Evolutionary conservation across 1,139 yeast species (phyloP), one percentile per base, ranked within the genome.

Genomic region (Candida dubliniensis): DNA sequence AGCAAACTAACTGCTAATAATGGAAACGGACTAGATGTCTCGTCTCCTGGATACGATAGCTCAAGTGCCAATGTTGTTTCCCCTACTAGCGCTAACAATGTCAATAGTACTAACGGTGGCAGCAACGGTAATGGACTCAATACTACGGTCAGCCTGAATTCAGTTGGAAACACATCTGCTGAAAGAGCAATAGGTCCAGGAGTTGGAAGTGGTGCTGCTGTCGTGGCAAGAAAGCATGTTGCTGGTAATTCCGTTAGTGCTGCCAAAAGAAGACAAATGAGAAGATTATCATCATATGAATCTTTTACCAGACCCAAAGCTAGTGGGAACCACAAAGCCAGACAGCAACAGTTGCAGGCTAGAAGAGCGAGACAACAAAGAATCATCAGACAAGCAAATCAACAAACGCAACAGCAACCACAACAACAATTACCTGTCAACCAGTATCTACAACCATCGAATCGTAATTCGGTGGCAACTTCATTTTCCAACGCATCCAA

Each of bases 401-500:
- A 33, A 26, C 50, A 50, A 34, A 43, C 42, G 23, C 49, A 43
- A 40, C 45, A 38, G 24, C 51, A 40, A 47, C 50, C 35, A 48
- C 54, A 38, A 46, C 50, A 38, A 45, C 49, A 41, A 44, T 48
- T 36, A 41, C 34, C 36, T 18, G 38, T 38, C 4, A 27, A 36
- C 12, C 44, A 49, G 8, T 66, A 64, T 46, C 44, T 55, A 42
- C 65, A 64, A 44, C 57, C 64, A 12, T 43, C 49, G 11, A 57
- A 57, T 40, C 59, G 62, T 46, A 60, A 76, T 66, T 65, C 74
- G 41, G 64, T 81, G 46, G 84, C 88, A 6, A 78, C 86, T 15
- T 76, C 88, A 4, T 75, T 81, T 26, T 73, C 85, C 41, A 80
- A 86, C 52, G 95, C 95, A 4, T 86, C 95, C 8, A 90, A 91